Evolutionary conservation across 306 rosid species (phyloP).

Genomic region (Rubus parviflorus): DNA sequence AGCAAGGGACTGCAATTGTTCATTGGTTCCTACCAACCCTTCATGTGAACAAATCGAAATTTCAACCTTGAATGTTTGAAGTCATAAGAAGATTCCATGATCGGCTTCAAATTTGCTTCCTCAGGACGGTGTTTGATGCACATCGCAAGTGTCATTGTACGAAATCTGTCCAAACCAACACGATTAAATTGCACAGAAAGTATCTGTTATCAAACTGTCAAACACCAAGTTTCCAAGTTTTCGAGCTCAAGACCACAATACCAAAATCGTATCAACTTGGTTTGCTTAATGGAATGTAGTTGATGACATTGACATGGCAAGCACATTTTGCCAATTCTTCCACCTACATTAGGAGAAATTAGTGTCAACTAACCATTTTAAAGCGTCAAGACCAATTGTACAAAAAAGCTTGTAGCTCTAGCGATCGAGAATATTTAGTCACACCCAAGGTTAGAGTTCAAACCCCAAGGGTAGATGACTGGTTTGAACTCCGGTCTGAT

Average conservation of each 20-base stretch:
- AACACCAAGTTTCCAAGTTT: neutral
- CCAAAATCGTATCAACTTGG: neutral
- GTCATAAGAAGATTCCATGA: constrained; percentile 6
- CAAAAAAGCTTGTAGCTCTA: neutral
- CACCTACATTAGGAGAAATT: neutral
- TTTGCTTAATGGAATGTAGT: neutral
- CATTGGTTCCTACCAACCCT: neutral
- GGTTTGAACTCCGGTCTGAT: neutral
- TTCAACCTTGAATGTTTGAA: neutral
- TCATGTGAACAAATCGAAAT: constrained; percentile 4
- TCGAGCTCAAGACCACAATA: neutral
- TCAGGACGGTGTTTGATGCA: constrained; percentile 9
- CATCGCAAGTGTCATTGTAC: neutral
- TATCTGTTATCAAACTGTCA: neutral
- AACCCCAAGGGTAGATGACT: neutral
- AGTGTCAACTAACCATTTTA: neutral
- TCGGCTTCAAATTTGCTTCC: constrained; percentile 5
- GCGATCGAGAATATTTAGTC: neutral
- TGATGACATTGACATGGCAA: neutral
- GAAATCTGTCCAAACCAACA: neutral
- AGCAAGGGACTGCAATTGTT: neutral
- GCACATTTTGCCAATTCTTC: neutral
- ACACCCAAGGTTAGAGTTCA: neutral
- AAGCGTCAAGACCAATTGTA: neutral
- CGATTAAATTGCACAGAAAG: neutral